Conservation (phyloP, 352 stramenopile genomes). For the Phytophthora citrophthora region DNA sequence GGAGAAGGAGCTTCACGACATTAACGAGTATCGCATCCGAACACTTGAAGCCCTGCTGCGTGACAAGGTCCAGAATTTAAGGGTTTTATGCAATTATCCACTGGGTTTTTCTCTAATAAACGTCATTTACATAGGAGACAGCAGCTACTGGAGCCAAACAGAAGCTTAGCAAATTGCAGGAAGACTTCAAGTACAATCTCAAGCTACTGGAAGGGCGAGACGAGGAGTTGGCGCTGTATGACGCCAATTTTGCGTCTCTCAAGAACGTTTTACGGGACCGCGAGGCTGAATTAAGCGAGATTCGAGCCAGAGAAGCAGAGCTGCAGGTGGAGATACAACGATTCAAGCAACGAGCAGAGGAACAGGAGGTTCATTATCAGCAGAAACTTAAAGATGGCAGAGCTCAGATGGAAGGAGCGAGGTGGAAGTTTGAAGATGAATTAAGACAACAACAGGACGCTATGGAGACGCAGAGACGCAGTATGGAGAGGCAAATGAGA, state of each 20-base stretch:
- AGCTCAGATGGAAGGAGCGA: slow-evolving; percentile 70
- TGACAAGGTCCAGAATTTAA: slow-evolving; percentile 58
- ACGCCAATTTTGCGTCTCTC: slow-evolving; percentile 82
- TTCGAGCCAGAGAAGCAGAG: slow-evolving; percentile 63
- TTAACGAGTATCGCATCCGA: slow-evolving; percentile 91
- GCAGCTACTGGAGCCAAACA: slow-evolving; percentile 60
- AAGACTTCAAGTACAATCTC: slow-evolving; percentile 95
- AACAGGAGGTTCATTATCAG: slow-evolving; percentile 63
- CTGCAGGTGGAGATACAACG: slow-evolving; percentile 58
- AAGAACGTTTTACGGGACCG: slow-evolving; percentile 81
- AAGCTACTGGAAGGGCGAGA: slow-evolving; percentile 92
- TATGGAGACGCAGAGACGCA: slow-evolving; percentile 57
- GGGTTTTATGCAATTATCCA: slow-evolving; percentile 1
- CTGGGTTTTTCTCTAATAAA: slow-evolving; percentile 7
- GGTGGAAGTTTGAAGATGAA: slow-evolving; percentile 83
- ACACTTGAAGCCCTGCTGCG: slow-evolving; percentile 78
- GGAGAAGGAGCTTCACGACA: slow-evolving; percentile 92
- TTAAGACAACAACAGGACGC: slow-evolving; percentile 68
- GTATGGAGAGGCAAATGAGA: slow-evolving; percentile 57
- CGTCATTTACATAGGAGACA: slow-evolving; percentile 36
- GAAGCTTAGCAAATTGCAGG: slow-evolving; percentile 87
- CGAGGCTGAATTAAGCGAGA: slow-evolving; percentile 71
- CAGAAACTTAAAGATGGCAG: slow-evolving; percentile 82
- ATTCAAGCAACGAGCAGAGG: slow-evolving; percentile 41
- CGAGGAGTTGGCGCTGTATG: slow-evolving; percentile 89